Percentiles rank a stretch among this genome's conserved stretches.
phyloP scores from a whole-genome alignment of 805 yeast species.

The Candida railenensis region DNA sequence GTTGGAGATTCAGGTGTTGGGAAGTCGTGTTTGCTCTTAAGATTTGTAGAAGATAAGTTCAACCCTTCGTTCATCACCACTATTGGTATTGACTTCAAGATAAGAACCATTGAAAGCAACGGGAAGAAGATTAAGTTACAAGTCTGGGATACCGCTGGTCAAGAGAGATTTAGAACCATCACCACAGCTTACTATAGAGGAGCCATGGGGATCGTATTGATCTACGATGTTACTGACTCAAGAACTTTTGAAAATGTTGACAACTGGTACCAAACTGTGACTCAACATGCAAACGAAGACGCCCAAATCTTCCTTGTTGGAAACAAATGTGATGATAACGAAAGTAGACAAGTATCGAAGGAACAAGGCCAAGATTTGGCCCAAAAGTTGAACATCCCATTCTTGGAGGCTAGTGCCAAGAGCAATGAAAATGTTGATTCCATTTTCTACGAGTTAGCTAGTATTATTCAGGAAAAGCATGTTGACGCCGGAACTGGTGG shows the following conservation, averaged over 20 bases:
- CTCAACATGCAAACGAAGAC: constrained; percentile 95
- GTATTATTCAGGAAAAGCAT: constrained; percentile 78
- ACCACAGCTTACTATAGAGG: constrained; percentile 92
- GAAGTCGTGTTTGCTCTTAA: constrained; percentile 87
- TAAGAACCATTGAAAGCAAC: constrained; percentile 87
- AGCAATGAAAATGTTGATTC: constrained; percentile 89
- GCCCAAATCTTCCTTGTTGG: constrained; percentile 94
- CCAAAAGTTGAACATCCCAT: constrained; percentile 80
- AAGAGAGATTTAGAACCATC: constrained; percentile 96
- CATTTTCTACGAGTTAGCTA: constrained; percentile 85
- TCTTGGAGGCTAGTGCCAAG: constrained; percentile 96
- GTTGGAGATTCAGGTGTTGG: constrained; percentile 99
- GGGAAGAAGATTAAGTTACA: constrained; percentile 97
- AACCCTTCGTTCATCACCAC: constrained; percentile 97
- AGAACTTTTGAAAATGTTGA: constrained; percentile 90
- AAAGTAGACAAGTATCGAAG: constrained; percentile 77
- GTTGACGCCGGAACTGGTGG: constrained; percentile 28
- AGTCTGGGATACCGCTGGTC: constrained; percentile 99
- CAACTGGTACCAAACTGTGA: constrained; percentile 94
- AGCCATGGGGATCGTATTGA: constrained; percentile 83
- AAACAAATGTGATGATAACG: constrained; percentile 90
- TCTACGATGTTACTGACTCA: constrained; percentile 84
- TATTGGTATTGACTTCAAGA: constrained; percentile 94
- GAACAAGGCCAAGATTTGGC: constrained; percentile 94
- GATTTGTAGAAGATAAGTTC: constrained; percentile 97